phyloP scores from a whole-genome alignment of 306 rosid genomes.

The Cotoneaster glaucophyllus region DNA sequence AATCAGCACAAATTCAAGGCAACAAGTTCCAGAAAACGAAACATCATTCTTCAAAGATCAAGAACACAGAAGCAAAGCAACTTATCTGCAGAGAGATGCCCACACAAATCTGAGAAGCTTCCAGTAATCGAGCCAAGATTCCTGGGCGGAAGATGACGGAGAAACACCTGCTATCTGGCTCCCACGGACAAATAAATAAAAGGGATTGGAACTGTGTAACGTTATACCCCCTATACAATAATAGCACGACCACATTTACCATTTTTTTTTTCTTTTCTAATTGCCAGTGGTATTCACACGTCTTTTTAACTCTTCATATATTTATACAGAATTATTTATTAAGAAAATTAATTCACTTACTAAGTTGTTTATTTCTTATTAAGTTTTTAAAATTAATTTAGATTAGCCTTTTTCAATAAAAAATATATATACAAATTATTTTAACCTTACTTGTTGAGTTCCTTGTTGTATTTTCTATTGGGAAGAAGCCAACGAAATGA shows the following conservation, averaged over 20 bases:
- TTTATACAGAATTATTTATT: no score
- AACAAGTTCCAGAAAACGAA: background rate
- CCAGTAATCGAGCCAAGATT: conserved; percentile 22
- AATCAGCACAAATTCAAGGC: conserved; percentile 2
- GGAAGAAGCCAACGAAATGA: background rate
- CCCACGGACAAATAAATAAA: background rate
- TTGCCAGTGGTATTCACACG: no score
- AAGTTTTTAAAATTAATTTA: background rate
- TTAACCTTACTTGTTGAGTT: background rate
- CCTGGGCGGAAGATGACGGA: conserved; percentile 20
- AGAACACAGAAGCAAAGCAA: conserved; percentile 15
- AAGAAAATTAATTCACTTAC: no score
- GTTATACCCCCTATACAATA: background rate
- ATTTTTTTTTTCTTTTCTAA: background rate
- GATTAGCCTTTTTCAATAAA: no score
- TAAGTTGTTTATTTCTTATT: background rate
- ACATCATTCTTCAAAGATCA: conserved; percentile 8
- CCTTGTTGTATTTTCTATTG: background rate
- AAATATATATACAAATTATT: background rate
- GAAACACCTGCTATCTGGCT: conserved; percentile 11
- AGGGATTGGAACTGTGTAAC: background rate
- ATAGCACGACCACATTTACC: background rate
- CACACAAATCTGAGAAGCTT: conserved; percentile 26
- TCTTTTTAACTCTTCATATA: no score
- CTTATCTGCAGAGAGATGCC: conserved; percentile 31